Evolutionary conservation across 202 grass and related monocot genomes (phyloP).

Genomic region (Miscanthus sacchariflorus): DNA sequence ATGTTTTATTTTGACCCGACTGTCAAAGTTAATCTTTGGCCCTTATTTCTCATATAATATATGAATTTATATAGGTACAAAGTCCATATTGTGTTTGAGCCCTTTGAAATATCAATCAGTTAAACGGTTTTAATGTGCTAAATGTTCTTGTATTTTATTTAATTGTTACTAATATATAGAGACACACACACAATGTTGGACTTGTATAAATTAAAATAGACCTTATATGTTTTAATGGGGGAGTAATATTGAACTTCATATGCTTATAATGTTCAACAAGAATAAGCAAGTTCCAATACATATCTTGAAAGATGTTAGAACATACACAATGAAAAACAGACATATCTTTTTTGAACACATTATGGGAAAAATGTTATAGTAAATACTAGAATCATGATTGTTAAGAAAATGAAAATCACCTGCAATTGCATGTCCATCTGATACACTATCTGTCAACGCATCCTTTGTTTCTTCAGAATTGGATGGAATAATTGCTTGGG

Average conservation of each 20-base stretch:
- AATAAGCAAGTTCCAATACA: not conserved
- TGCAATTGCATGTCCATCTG: constrained; percentile 27
- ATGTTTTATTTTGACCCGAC: not conserved
- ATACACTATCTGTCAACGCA: not conserved
- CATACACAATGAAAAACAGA: not conserved
- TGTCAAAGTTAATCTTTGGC: not conserved
- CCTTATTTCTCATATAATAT: not conserved
- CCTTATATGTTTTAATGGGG: not conserved
- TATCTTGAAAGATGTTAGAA: not conserved
- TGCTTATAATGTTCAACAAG: not conserved
- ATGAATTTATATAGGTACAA: not conserved
- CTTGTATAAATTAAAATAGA: not conserved
- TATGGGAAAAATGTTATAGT: not conserved
- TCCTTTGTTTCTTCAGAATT: constrained; percentile 38
- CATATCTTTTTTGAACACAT: not conserved
- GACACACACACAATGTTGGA: not conserved
- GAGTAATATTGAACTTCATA: not conserved
- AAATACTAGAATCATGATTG: not conserved
- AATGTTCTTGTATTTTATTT: not conserved
- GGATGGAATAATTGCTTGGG: constrained; percentile 50
- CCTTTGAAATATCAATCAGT: not conserved
- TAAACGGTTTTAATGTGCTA: not conserved
- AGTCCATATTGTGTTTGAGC: not conserved
- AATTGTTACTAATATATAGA: not conserved
- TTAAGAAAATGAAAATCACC: constrained; percentile 44